These are phyloP conservation scores for Mortierella claussenii DNA, from an alignment of 192 early-diverging fungal genomes.

Conservation along the genomic window DNA sequence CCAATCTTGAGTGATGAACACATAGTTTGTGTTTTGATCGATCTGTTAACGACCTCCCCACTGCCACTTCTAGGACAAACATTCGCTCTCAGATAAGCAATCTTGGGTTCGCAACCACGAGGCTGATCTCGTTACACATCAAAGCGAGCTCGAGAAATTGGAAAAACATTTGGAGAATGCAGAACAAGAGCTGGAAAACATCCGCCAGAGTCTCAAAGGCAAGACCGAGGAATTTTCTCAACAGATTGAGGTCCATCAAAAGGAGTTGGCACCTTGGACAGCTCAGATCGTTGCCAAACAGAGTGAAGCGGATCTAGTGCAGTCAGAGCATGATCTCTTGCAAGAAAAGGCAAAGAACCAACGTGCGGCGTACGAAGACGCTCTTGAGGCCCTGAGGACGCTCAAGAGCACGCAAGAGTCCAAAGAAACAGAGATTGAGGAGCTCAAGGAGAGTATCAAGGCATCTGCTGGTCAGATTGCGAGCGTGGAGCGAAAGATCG, in stretches of 20 bases:
- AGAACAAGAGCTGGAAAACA: constrained; percentile 78
- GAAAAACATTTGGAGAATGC: constrained; percentile 72
- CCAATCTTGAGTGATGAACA: too few species aligned
- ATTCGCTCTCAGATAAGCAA: constrained; percentile 67
- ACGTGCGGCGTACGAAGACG: constrained; percentile 66
- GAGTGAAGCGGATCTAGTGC: constrained; percentile 78
- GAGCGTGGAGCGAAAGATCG: constrained; percentile 45
- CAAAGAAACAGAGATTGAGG: constrained; percentile 55
- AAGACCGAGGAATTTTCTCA: constrained; percentile 88
- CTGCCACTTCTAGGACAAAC: constrained; percentile 65
- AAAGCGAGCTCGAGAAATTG: constrained; percentile 69
- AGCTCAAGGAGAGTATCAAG: constrained; percentile 54
- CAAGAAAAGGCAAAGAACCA: constrained; percentile 68
- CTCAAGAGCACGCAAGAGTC: constrained; percentile 53
- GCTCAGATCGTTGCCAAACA: constrained; percentile 83
- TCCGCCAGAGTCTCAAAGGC: constrained; percentile 77
- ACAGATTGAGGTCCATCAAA: constrained; percentile 87
- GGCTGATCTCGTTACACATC: constrained; percentile 65
- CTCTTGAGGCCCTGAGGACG: constrained; percentile 56
- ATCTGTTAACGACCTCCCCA: too few species aligned
- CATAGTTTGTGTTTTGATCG: too few species aligned
- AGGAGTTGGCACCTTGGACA: constrained; percentile 85
- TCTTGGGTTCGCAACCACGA: constrained; percentile 78
- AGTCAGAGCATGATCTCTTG: constrained; percentile 85
- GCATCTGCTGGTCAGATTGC: constrained; percentile 43